phyloP scores from a whole-genome alignment of 176 grass and related monocot genomes.

The Themeda triandra region DNA sequence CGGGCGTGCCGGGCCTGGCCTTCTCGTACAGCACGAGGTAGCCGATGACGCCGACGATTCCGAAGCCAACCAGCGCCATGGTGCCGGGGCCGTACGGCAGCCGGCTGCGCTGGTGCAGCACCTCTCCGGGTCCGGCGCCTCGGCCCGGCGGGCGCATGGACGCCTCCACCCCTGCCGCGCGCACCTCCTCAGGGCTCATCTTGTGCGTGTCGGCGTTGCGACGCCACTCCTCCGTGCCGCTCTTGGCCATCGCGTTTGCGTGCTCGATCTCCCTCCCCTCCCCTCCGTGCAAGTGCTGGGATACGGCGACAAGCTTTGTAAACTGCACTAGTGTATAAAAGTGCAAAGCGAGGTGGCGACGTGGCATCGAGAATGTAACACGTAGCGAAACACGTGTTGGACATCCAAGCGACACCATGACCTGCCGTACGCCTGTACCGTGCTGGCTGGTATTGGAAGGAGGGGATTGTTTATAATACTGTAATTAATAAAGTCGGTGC shows the following conservation, averaged over 20 bases:
- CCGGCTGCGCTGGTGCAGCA: slow-evolving; percentile 72
- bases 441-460: background rate
- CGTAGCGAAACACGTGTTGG: background rate
- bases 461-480: no score
- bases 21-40: slow-evolving; percentile 61
- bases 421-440: background rate
- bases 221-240: slow-evolving; percentile 47
- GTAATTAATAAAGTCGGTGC: no score
- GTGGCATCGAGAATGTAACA: background rate
- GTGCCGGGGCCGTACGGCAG: slow-evolving; percentile 50
- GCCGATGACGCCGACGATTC: slow-evolving; percentile 59
- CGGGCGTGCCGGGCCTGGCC: slow-evolving; percentile 64
- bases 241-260: background rate
- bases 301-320: background rate
- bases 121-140: slow-evolving; percentile 37
- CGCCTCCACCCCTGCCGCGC: slow-evolving; percentile 38
- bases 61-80: slow-evolving; percentile 60
- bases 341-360: background rate
- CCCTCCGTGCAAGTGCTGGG: background rate
- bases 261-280: no score
- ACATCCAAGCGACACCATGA: background rate
- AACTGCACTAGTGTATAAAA: no score
- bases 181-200: slow-evolving; percentile 62
- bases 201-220: slow-evolving; percentile 68
- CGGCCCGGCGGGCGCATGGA: slow-evolving; percentile 54